Evolutionary conservation across 192 early-diverging fungal genomes (phyloP).

Genomic region (Mortierella hygrophila): DNA sequence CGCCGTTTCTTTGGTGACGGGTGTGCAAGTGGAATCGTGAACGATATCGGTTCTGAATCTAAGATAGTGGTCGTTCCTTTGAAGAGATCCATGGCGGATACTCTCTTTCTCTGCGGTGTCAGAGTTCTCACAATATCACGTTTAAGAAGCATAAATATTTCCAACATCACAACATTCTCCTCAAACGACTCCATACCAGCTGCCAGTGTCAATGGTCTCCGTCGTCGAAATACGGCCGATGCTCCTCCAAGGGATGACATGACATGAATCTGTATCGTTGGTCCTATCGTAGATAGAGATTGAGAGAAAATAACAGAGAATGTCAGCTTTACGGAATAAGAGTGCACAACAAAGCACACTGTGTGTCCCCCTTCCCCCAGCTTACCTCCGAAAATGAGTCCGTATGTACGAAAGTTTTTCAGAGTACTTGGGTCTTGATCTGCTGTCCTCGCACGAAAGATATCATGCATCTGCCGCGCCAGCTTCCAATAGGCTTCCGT

Average conservation of each 20-base stretch:
- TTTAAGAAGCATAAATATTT: conserved; percentile 16
- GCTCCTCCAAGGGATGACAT: conserved; percentile 14
- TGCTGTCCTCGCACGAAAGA: not conserved
- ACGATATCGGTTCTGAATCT: not conserved
- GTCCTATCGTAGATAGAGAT: not conserved
- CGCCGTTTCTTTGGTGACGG: not conserved
- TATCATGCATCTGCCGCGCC: conserved; percentile 22
- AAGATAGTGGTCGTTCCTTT: not conserved
- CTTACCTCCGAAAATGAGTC: conserved; percentile 16
- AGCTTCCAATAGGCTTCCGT: conserved; percentile 20
- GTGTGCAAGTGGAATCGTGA: not conserved
- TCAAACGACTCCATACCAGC: not conserved
- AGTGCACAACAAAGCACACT: not conserved
- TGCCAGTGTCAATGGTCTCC: conserved; percentile 11
- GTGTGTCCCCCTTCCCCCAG: too few species aligned
- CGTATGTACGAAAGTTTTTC: not conserved
- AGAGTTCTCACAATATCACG: conserved; percentile 17
- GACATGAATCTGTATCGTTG: conserved; percentile 22
- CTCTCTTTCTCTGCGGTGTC: not conserved
- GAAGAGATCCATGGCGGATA: not conserved
- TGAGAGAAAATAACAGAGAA: not conserved
- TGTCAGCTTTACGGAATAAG: not conserved
- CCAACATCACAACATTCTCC: conserved; percentile 13
- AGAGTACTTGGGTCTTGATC: not conserved
- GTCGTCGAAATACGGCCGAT: not conserved